Conservation (phyloP, 2,329 filamentous ascomycete species). For the Hypomyces rosellus region DNA sequence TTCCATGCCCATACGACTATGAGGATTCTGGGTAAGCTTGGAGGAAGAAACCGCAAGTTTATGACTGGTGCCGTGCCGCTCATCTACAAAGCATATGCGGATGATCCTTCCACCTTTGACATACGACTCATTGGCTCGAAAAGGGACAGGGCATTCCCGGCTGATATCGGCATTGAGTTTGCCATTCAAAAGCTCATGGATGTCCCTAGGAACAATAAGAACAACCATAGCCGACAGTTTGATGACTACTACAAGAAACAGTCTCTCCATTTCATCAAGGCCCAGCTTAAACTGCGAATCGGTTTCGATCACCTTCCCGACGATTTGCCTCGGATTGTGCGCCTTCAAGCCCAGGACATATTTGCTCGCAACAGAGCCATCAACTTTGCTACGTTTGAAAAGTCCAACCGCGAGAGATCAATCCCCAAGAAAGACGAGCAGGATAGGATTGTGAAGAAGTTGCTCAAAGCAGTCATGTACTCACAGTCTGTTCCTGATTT, state of each 20-base stretch:
- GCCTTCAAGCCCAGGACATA: constrained; percentile 84
- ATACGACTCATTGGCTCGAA: constrained; percentile 84
- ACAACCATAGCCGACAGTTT: constrained; percentile 49
- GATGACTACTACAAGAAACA: constrained; percentile 91
- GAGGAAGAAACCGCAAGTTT: constrained; percentile 91
- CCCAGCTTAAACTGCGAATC: constrained; percentile 85
- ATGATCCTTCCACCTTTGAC: constrained; percentile 83
- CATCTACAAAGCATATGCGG: constrained; percentile 75
- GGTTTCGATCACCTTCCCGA: constrained; percentile 84
- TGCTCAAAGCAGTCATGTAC: constrained; percentile 84
- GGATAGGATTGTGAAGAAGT: constrained; percentile 73
- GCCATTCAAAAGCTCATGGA: constrained; percentile 87
- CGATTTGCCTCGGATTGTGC: constrained; percentile 75
- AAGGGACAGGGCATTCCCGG: constrained; percentile 80
- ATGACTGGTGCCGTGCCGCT: constrained; percentile 85
- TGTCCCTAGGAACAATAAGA: constrained; percentile 56
- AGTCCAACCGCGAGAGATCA: constrained; percentile 73
- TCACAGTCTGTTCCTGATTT: constrained; percentile 78
- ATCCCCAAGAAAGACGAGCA: constrained; percentile 82
- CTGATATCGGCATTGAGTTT: constrained; percentile 78
- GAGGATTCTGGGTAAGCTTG: constrained; percentile 92
- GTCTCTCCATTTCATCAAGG: constrained; percentile 78
- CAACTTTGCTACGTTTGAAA: constrained; percentile 64
- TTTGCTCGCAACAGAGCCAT: constrained; percentile 64
- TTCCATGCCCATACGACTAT: constrained; percentile 98